phyloP scores from a whole-genome alignment of 805 yeast species.

The Candida cerambycidarum region DNA sequence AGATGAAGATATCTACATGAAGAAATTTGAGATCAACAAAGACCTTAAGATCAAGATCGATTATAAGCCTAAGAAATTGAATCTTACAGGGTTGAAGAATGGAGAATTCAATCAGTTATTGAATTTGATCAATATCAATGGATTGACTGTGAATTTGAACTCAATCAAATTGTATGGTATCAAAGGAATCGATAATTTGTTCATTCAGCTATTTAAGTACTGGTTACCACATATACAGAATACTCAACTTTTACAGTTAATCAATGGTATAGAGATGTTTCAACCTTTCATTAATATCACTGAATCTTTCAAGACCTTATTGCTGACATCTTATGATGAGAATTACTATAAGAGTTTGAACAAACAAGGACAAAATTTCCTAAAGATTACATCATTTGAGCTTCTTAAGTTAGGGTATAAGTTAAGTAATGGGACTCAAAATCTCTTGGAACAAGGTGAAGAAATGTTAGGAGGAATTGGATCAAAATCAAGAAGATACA shows the following conservation, averaged over 20 bases:
- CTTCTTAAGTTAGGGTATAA: slow-evolving; percentile 79
- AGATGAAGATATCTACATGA: slow-evolving; percentile 68
- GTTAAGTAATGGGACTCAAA: slow-evolving; percentile 85
- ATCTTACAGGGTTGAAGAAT: slow-evolving; percentile 78
- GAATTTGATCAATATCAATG: slow-evolving; percentile 87
- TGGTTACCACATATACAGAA: slow-evolving; percentile 89
- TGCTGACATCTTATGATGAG: slow-evolving; percentile 67
- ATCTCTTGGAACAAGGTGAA: slow-evolving; percentile 75
- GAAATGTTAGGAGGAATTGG: slow-evolving; percentile 77
- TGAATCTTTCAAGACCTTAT: slow-evolving; percentile 69
- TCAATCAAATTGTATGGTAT: slow-evolving; percentile 70
- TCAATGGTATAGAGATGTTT: slow-evolving; percentile 83
- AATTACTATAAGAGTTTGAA: slow-evolving; percentile 66
- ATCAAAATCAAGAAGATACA: slow-evolving; percentile 42
- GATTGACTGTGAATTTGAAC: slow-evolving; percentile 68
- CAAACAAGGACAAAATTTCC: slow-evolving; percentile 71
- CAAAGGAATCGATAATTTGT: slow-evolving; percentile 66
- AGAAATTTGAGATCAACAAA: slow-evolving; percentile 57
- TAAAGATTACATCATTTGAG: slow-evolving; percentile 78
- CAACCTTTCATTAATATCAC: slow-evolving; percentile 76
- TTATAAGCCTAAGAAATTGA: slow-evolving; percentile 88
- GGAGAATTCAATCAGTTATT: slow-evolving; percentile 86
- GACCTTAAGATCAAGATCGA: slow-evolving; percentile 68
- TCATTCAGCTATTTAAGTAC: slow-evolving; percentile 53
- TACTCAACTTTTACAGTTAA: slow-evolving; percentile 77